Evolutionary conservation across 2,329 filamentous ascomycete species (phyloP).

Genomic region (Raffaelea ambrosiae): DNA sequence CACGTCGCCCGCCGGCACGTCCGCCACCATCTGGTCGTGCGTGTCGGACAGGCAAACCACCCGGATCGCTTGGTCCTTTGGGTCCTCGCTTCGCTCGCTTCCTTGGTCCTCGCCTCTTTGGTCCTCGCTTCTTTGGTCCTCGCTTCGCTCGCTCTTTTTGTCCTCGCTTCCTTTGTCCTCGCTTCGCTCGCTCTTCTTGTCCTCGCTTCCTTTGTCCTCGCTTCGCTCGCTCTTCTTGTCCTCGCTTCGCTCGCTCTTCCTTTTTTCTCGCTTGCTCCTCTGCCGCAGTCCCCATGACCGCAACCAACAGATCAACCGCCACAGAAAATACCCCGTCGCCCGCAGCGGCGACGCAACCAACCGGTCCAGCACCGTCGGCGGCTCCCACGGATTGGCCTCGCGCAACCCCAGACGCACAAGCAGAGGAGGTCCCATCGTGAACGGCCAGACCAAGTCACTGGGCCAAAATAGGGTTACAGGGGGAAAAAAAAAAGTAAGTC

Average conservation of each 20-base stretch:
- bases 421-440: background rate
- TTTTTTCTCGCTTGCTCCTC: background rate
- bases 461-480: background rate
- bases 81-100: too few species aligned
- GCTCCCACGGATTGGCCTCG: conserved; percentile 12
- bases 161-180: too few species aligned
- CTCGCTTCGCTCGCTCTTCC: too few species aligned
- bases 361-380: conserved; percentile 48
- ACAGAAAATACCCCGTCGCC: conserved; percentile 52
- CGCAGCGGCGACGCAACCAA: conserved; percentile 62
- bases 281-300: conserved; percentile 26
- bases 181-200: too few species aligned
- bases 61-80: conserved; percentile 45
- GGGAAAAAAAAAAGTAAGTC: background rate
- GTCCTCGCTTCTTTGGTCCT: too few species aligned
- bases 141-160: too few species aligned
- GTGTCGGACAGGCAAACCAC: conserved; percentile 90
- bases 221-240: too few species aligned
- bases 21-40: conserved; percentile 52
- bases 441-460: too few species aligned
- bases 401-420: conserved; percentile 13
- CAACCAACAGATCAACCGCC: conserved; percentile 56
- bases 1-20: conserved; percentile 71
- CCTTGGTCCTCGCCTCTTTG: too few species aligned
- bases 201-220: too few species aligned